phyloP scores from a whole-genome alignment of 768 basidiomycete species.

The Tulasnella sp. region DNA sequence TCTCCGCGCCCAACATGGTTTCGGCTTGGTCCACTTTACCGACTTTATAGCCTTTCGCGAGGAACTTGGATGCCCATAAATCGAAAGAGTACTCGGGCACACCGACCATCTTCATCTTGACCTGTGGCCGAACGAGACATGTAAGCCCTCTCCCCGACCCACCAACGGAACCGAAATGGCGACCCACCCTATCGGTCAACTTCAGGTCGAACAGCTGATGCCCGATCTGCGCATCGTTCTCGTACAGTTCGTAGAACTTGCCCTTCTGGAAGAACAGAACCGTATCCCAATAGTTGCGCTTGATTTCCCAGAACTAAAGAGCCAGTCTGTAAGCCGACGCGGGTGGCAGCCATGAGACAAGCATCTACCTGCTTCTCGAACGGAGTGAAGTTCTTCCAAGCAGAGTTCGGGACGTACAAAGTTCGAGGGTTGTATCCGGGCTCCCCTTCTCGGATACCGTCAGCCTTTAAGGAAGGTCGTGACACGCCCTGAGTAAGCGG shows the following conservation, averaged over 20 bases:
- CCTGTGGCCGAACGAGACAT: constrained; percentile 43
- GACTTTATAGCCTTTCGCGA: constrained; percentile 78
- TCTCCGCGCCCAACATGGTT: constrained; percentile 95
- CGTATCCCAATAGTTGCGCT: constrained; percentile 96
- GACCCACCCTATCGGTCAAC: constrained; percentile 44
- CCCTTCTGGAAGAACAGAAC: constrained; percentile 99
- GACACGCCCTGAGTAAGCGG: not conserved
- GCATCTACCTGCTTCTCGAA: constrained; percentile 82
- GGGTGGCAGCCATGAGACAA: not conserved
- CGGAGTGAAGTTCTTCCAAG: constrained; percentile 85
- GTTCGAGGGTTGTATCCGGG: constrained; percentile 91
- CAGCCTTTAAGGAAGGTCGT: constrained; percentile 60
- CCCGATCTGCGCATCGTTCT: constrained; percentile 91
- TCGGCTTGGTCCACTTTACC: constrained; percentile 97
- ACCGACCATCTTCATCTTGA: constrained; percentile 99
- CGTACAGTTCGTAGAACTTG: constrained; percentile 64
- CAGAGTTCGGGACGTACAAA: constrained; percentile 70
- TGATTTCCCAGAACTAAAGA: constrained; percentile 68
- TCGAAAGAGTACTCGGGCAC: constrained; percentile 95
- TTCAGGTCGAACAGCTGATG: constrained; percentile 96
- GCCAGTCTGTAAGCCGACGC: too few relatives aligned
- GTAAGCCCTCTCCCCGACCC: not conserved
- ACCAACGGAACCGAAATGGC: not conserved
- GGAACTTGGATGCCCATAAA: constrained; percentile 82
- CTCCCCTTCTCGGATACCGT: constrained; percentile 74